Evolutionary conservation across 2,329 filamentous ascomycete species (phyloP).

Genomic region (Beauveria scarabaeidicola): DNA sequence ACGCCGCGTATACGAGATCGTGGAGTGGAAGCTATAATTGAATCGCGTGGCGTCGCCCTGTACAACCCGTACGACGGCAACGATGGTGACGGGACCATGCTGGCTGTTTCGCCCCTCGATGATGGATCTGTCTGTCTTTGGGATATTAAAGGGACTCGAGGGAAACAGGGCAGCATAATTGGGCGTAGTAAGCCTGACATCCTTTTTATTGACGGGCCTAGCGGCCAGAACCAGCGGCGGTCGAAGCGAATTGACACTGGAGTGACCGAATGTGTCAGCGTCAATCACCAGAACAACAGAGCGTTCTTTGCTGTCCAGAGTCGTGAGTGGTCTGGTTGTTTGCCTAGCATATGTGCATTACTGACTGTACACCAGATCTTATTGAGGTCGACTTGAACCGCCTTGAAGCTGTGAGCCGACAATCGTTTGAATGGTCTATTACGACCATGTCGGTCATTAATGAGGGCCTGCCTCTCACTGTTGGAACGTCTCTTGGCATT

Average conservation of each 20-base stretch:
- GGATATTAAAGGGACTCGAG: slow-evolving; percentile 57
- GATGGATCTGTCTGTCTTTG: slow-evolving; percentile 84
- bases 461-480: slow-evolving; percentile 62
- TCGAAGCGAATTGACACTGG: slow-evolving; percentile 62
- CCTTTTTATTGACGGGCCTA: slow-evolving; percentile 48
- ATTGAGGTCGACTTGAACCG: slow-evolving; percentile 76
- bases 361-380: slow-evolving; percentile 37
- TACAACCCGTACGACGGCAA: slow-evolving; percentile 47
- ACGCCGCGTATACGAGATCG: slow-evolving; percentile 41
- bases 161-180: slow-evolving; percentile 52
- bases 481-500: slow-evolving; percentile 74
- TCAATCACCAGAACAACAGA: slow-evolving; percentile 57
- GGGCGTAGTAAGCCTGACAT: slow-evolving; percentile 59
- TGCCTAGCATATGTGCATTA: neutral
- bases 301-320: slow-evolving; percentile 77
- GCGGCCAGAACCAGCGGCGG: slow-evolving; percentile 34
- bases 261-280: slow-evolving; percentile 73
- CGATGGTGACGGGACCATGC: slow-evolving; percentile 32
- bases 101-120: slow-evolving; percentile 70
- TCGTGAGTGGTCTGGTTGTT: slow-evolving; percentile 34
- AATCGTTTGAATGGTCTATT: slow-evolving; percentile 72
- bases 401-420: slow-evolving; percentile 58
- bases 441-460: slow-evolving; percentile 68
- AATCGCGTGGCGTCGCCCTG: slow-evolving; percentile 66
- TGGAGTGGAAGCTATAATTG: slow-evolving; percentile 40